phyloP scores from a whole-genome alignment of 192 early-diverging fungal species.

The Coemansia sp. region DNA sequence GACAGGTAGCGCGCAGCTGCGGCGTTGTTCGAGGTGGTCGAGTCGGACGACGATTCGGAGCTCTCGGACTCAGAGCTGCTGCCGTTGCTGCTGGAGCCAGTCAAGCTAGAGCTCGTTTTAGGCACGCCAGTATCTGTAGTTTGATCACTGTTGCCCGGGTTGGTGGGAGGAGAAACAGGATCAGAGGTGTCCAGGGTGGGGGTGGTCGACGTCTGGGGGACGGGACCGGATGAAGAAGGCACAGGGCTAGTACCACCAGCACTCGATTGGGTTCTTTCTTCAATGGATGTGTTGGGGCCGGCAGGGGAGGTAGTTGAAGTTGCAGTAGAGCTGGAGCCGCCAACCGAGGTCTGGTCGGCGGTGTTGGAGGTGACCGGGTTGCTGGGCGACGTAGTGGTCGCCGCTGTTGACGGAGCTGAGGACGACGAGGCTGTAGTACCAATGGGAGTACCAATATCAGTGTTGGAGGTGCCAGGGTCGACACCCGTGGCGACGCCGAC shows the following conservation, averaged over 20 bases:
- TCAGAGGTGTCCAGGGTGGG: not conserved
- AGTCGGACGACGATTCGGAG: slow-evolving; percentile 12
- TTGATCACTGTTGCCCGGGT: slow-evolving; percentile 3
- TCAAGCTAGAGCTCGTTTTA: not conserved
- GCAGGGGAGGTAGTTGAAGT: not conserved
- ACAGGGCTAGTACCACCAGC: not conserved
- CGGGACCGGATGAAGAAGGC: not conserved
- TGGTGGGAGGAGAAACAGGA: not conserved
- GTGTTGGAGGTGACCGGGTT: not conserved
- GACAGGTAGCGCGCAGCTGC: slow-evolving; percentile 31
- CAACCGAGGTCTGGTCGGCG: not conserved
- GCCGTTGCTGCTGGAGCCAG: not conserved
- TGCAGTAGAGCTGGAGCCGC: not conserved
- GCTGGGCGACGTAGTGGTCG: not conserved
- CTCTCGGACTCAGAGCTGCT: slow-evolving; percentile 2
- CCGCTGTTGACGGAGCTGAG: not conserved
- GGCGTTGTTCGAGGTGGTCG: slow-evolving; percentile 11
- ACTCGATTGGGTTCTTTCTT: not conserved
- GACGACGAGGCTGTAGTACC: not conserved
- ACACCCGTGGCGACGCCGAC: slow-evolving; percentile 45
- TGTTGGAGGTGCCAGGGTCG: slow-evolving; percentile 30
- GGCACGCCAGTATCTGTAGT: not conserved
- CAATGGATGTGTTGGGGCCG: not conserved
- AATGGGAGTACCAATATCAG: slow-evolving; percentile 16
- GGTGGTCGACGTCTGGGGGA: not conserved